Conservation (phyloP, 2,329 filamentous ascomycete species). For the Sodiomyces alkalinus region DNA sequence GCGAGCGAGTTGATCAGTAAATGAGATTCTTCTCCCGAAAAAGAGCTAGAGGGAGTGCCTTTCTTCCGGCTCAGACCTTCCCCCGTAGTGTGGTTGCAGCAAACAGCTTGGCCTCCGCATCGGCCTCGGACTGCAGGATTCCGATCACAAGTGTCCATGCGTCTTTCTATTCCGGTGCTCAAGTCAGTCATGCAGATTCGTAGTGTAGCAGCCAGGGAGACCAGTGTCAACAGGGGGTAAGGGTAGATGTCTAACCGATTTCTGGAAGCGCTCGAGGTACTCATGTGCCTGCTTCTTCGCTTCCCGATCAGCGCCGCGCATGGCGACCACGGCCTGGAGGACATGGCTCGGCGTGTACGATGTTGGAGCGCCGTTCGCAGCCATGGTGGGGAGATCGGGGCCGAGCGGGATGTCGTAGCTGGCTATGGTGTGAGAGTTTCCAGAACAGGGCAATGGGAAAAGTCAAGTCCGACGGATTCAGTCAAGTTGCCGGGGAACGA, state of each 20-base stretch:
- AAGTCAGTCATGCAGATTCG: too few species aligned
- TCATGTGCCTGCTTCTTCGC: constrained; percentile 84
- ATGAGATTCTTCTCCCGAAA: too few species aligned
- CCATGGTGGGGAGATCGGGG: constrained; percentile 43
- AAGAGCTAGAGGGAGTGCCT: too few species aligned
- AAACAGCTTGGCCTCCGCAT: constrained; percentile 81
- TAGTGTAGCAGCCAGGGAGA: too few species aligned
- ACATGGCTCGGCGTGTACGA: constrained; percentile 63
- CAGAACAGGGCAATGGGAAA: too few species aligned
- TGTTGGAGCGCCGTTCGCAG: constrained; percentile 47
- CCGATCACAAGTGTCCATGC: constrained; percentile 83
- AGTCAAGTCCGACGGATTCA: too few species aligned
- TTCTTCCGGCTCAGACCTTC: constrained; percentile 84
- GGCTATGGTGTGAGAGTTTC: too few species aligned
- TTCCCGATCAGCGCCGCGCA: constrained; percentile 71
- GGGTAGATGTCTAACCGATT: constrained; percentile 83
- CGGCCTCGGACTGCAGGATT: constrained; percentile 68
- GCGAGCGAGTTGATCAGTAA: too few species aligned
- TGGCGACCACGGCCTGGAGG: constrained; percentile 75
- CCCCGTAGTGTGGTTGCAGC: constrained; percentile 94
- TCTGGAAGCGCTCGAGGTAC: constrained; percentile 90
- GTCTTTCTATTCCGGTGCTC: constrained; percentile 56
- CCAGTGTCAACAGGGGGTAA: too few species aligned
- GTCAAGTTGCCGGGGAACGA: too few species aligned
- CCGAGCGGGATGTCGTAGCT: too few species aligned